phyloP scores from a whole-genome alignment of 2,329 filamentous ascomycete genomes.

The Chaetomium strumarium region DNA sequence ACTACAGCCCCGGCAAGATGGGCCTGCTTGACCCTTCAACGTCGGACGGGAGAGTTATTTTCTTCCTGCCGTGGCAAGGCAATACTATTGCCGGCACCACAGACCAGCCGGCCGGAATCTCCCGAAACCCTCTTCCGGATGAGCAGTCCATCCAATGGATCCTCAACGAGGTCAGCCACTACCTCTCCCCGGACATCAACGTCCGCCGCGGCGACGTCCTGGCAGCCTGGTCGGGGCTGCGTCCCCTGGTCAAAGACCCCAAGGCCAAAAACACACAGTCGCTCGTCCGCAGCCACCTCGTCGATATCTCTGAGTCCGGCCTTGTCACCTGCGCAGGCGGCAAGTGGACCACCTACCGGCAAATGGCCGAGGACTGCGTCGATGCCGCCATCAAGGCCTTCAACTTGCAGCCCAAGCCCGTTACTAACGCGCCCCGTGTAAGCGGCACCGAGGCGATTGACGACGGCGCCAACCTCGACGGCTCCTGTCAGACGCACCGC shows the following conservation, averaged over 20 bases:
- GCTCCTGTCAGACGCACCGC: constrained; percentile 67
- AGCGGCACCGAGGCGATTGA: constrained; percentile 62
- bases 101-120: constrained; percentile 65
- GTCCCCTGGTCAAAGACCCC: constrained; percentile 73
- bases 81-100: constrained; percentile 82
- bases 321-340: constrained; percentile 76
- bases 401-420: constrained; percentile 46
- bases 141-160: constrained; percentile 80
- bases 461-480: constrained; percentile 66
- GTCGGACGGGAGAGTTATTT: constrained; percentile 81
- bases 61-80: constrained; percentile 82
- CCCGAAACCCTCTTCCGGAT: constrained; percentile 63
- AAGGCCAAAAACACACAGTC: constrained; percentile 78
- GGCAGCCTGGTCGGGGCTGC: constrained; percentile 73
- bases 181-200: constrained; percentile 68
- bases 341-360: constrained; percentile 85
- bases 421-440: constrained; percentile 55
- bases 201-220: constrained; percentile 70
- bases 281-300: constrained; percentile 74
- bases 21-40: constrained; percentile 75
- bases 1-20: constrained; percentile 74
- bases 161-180: constrained; percentile 68
- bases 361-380: constrained; percentile 83
- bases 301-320: constrained; percentile 68
- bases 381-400: constrained; percentile 69